Base-by-base conservation (phyloP, 345 rosid genomes). In the Salix udensis region DNA sequence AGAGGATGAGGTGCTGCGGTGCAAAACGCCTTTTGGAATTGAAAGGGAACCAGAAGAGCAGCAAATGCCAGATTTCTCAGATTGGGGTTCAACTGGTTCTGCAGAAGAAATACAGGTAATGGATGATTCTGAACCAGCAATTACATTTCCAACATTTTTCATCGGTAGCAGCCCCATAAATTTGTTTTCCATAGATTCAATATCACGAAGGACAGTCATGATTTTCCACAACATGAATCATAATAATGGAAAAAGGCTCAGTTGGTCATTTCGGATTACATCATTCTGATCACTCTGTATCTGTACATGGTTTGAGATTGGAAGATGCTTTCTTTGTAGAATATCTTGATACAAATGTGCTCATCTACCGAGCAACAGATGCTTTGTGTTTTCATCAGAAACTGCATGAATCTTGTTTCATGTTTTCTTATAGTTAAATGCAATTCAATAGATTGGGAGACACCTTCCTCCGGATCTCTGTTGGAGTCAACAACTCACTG, bases 11-110 rank as follows among this genome's bases (percentile, higher is more conserved):
- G 71, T 72, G 83, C 75, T 79, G 18, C 87, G 67, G 65, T 70
- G 74, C 34, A 80, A 84, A 74, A 69, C 60, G 72, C 71, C 50
- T 69, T 79, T 65, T 62, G 70, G 70, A 26, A 78, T 66, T 79
- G 89, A 84, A 50, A 76, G 65, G 3, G 97, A 95, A 83, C 98
- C 79, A 72, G 99, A 93, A 72, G 99, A 96, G 80, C 86, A 97
- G 10, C 94, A 98, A 71, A 87, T 96, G 97, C 91, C 99, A 77
- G 93, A 96, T 88, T 74, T 92, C 83, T 96, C 99, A 1, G 99
- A 96, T 81, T 93, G 96, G 98, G 89, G 91, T 73, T 91, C 94
- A 1, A 96, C 97, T 86, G 91, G 85, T 81, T 93, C 99, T 77
- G 14, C 91, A 67, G 85, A 90, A 65, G 99, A 96, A 75, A 75